Base-by-base conservation (phyloP, 176 grass and related monocot species). In the Olyra latifolia region DNA sequence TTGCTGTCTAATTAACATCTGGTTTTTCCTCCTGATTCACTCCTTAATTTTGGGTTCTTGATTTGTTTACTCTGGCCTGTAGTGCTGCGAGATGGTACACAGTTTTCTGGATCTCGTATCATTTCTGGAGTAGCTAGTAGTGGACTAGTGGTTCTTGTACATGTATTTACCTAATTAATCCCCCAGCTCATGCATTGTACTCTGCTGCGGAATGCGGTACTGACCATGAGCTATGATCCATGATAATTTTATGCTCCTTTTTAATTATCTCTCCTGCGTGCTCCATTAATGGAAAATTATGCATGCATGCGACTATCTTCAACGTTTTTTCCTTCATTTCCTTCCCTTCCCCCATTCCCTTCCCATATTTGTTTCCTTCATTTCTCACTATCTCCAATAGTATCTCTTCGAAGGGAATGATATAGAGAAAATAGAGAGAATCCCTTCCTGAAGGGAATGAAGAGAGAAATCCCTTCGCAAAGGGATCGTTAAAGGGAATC, bases 191-290 rank as follows among this genome's bases (percentile, higher is more conserved):
- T 74, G 87, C 87, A 85, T 77, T 71, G 71, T 70, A 80, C 87
- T 71, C 23, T 71, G 82, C 66, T 43, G 82, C 76, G 43, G 76
- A n/a, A n/a, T n/a, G n/a, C n/a, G n/a, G 48, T 78, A 44, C 77
- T 76, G 77, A 75, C 77, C 76, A 71, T 80, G 77, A 61, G 76
- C 72, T 72, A 29, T 62, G 27, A 76, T 35, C 32, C 32, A 35
- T 85, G 77, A 85, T 77, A 89, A 89, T 89, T 85, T 89, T 85
- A 85, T 89, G 87, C 57, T 71, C 82, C 23, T 41, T 35, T n/a
- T 74, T 75, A 35, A 35, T 12, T 20, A 60, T 55, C 45, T 58
- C 35, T 55, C 45, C 54, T 80, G 20, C 32, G 5, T 35, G 38
- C 62, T 84, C 42, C 61, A 84, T 80, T 54, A 75, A 88, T 69